Base-by-base conservation (phyloP, 306 rosid species). In the Vigna radiata region DNA sequence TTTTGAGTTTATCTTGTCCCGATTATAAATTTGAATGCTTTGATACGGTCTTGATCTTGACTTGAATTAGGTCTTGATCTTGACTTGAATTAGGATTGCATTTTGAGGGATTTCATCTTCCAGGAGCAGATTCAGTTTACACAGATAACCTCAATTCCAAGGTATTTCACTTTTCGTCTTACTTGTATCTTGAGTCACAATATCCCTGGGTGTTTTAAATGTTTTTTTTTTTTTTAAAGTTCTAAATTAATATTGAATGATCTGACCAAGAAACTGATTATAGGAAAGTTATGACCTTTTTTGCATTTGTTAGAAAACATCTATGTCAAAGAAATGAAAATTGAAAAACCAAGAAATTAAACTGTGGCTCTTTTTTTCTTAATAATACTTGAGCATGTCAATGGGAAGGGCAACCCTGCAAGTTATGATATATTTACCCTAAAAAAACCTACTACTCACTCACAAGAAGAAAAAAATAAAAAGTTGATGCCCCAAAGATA, bases 61-160 rank as follows among this genome's bases (percentile, higher is more conserved):
- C 3, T 44, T 60, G 44, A 23, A 76, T 36, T 63, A 43, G 72
- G 41, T 47, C 70, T 60, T 31, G 49, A 6, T 75, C 37, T 23
- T 49, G 63, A 50, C 3, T 44, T 60, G 44, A 23, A 76, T 36
- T 63, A 43, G 72, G 41, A 62, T 33, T 48, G 21, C 61, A 18
- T 75, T 61, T 48, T 9, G 36, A 46, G 71, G 39, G n/a, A 47
- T 75, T 60, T 75, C 60, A 48, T 15, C 49, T 48, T 50, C 39
- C 14, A 41, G 18, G n/a, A n/a, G 41, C 47, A 50, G 48, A 52
- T 70, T 70, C 75, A 5, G 37, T 71, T 71, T 36, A 43, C 48
- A 6, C 47, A 1, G 27, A 58, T 17, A 58, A 16, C 58, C 47
- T 46, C 59, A 73, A 44, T 62, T 49, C 7, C 33, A 70, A 33